These are phyloP conservation scores for Papilionanthe hybrid DNA, from an alignment of 116 monocot species.

Conservation along the genomic window DNA sequence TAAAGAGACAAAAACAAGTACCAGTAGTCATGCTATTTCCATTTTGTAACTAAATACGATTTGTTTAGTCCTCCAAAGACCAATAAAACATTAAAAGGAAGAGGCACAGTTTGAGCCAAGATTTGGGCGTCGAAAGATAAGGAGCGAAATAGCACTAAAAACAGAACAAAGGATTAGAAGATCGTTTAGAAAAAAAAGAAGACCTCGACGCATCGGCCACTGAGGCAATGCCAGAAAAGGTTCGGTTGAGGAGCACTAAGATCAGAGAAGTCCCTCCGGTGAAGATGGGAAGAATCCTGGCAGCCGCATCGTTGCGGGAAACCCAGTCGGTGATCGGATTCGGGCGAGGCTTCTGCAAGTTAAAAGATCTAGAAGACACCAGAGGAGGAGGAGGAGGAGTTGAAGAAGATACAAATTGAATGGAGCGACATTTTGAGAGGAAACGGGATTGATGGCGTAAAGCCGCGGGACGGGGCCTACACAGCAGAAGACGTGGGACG, in stretches of 20 bases:
- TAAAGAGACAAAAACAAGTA: neutral
- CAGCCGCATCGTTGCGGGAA: constrained; percentile 45
- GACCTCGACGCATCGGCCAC: constrained; percentile 86
- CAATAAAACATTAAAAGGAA: neutral
- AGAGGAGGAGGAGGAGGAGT: constrained; percentile 8
- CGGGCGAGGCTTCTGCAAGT: constrained; percentile 43
- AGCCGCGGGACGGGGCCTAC: too few relatives aligned
- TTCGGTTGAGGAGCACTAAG: constrained; percentile 68
- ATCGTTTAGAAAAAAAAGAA: neutral
- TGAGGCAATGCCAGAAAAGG: constrained; percentile 71
- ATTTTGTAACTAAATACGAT: neutral
- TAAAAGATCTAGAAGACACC: constrained; percentile 8
- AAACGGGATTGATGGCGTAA: neutral
- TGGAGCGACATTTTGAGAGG: neutral
- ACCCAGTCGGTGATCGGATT: constrained; percentile 65
- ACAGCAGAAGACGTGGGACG: too few relatives aligned
- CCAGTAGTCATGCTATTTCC: neutral
- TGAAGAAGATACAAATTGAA: constrained; percentile 4
- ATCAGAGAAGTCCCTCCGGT: constrained; percentile 58
- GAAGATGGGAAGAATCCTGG: constrained; percentile 57
- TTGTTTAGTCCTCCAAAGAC: neutral
- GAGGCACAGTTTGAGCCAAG: neutral
- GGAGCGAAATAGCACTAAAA: neutral
- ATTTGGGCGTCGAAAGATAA: neutral
- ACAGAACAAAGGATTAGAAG: neutral